Percentiles rank a stretch among this genome's conserved stretches.
Conservation (phyloP, 1,284 basidiomycete species). For the Phenoliferia sp. region DNA sequence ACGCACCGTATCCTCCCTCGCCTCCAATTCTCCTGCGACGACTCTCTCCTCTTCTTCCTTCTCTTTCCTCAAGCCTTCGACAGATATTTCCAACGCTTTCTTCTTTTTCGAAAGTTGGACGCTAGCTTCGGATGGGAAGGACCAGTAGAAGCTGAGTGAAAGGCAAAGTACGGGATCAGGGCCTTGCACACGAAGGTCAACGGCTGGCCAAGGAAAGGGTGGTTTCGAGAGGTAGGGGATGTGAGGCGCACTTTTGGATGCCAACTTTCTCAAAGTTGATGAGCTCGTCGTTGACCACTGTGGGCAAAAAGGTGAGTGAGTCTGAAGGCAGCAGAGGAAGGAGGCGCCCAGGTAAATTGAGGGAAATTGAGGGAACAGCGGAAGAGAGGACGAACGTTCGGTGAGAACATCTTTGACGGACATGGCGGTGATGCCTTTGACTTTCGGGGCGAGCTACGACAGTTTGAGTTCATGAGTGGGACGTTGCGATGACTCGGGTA, state of each 20-base stretch:
- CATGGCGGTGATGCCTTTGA: conserved; percentile 2
- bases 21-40: background rate
- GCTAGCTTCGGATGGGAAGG: background rate
- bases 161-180: too few species aligned
- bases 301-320: background rate
- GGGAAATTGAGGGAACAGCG: background rate
- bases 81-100: background rate
- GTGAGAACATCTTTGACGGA: conserved; percentile 1
- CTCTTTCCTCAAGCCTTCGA: background rate
- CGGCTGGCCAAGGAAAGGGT: background rate
- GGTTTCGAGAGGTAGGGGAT: background rate
- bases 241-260: background rate
- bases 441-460: background rate
- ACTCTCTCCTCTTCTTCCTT: background rate
- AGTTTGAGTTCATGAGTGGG: too few species aligned
- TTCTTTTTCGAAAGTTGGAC: background rate
- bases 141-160: background rate
- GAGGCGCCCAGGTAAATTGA: too few species aligned
- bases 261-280: conserved; percentile 1
- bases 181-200: too few species aligned
- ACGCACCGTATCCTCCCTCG: conserved; percentile 2
- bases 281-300: conserved; percentile 1
- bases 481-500: too few species aligned
- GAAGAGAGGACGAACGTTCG: background rate
- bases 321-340: too few species aligned